Percentiles rank a stretch among this genome's conserved stretches.
phyloP scores from a whole-genome alignment of 1,284 basidiomycete species.

The Leccinum fallax region DNA sequence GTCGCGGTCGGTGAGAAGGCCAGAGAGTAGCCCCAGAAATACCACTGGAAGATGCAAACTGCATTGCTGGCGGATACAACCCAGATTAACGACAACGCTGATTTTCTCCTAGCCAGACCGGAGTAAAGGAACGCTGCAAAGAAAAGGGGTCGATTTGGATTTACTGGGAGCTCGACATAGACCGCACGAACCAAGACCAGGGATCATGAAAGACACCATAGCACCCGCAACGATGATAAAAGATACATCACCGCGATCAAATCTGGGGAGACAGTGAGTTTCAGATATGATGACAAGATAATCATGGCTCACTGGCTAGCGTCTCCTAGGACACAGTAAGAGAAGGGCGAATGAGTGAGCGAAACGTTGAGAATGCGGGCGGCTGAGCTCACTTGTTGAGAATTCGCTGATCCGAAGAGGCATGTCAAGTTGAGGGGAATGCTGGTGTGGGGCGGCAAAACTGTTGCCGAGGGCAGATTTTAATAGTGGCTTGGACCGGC shows the following conservation, averaged over 20 bases:
- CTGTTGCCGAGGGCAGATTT: neutral
- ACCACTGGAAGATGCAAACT: conserved; percentile 89
- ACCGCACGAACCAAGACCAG: conserved; percentile 59
- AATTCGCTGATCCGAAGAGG: neutral
- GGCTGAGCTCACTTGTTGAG: conserved; percentile 17
- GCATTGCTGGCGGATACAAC: conserved; percentile 72
- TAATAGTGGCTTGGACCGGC: neutral
- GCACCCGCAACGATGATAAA: conserved; percentile 81
- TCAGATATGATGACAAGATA: neutral
- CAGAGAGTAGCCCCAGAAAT: conserved; percentile 83
- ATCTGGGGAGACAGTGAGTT: conserved; percentile 37
- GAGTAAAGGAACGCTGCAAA: conserved; percentile 81
- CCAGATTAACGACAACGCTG: conserved; percentile 70
- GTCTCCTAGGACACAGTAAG: conserved; percentile 22
- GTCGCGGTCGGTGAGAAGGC: conserved; percentile 79
- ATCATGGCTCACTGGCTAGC: conserved; percentile 29
- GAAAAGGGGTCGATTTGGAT: conserved; percentile 8
- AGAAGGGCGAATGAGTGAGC: conserved; percentile 12
- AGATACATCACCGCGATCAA: conserved; percentile 72
- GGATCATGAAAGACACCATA: conserved; percentile 82
- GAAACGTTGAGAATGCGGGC: neutral
- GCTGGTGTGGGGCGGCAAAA: neutral
- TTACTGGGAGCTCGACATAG: neutral
- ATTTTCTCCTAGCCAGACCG: conserved; percentile 79
- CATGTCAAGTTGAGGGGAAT: neutral